Conservation (phyloP, 2,329 filamentous ascomycete genomes). For the Colletotrichum tofieldiae region DNA sequence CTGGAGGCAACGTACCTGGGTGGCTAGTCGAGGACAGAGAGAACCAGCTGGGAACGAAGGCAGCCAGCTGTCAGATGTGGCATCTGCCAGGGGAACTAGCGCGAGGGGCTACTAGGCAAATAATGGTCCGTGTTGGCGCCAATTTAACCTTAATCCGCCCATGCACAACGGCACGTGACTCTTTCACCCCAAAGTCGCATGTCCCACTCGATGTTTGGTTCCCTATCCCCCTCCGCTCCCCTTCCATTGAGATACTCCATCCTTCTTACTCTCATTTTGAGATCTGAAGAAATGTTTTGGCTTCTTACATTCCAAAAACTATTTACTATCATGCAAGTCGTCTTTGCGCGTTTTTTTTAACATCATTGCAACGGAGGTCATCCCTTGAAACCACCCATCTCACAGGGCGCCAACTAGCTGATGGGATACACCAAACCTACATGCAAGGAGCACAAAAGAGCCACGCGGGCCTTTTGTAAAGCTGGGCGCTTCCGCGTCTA, state of each 20-base stretch:
- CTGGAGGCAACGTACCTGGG: neutral
- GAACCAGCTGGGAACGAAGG: neutral
- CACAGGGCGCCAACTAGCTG: neutral
- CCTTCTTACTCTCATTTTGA: neutral
- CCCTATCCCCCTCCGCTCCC: neutral
- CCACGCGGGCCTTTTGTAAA: conserved; percentile 14
- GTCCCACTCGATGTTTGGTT: neutral
- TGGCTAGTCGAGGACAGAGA: neutral
- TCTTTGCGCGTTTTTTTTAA: neutral
- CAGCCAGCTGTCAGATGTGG: neutral
- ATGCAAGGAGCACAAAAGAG: conserved; percentile 18
- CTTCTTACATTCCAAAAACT: neutral
- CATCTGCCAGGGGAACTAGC: neutral
- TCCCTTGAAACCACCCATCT: neutral
- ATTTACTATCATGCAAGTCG: neutral
- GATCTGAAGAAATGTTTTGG: too few species aligned
- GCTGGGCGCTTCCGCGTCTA: conserved; percentile 25
- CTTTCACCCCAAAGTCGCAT: too few species aligned
- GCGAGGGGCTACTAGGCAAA: neutral
- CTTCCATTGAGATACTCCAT: too few species aligned
- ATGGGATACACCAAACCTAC: neutral
- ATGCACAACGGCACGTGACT: conserved; percentile 23
- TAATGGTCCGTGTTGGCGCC: conserved; percentile 24
- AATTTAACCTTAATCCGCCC: conserved; percentile 34
- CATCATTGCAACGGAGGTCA: neutral